Evolutionary conservation across 805 yeast genomes (phyloP), one percentile per base, ranked within the genome.

Genomic region (Saturnispora hagleri): DNA sequence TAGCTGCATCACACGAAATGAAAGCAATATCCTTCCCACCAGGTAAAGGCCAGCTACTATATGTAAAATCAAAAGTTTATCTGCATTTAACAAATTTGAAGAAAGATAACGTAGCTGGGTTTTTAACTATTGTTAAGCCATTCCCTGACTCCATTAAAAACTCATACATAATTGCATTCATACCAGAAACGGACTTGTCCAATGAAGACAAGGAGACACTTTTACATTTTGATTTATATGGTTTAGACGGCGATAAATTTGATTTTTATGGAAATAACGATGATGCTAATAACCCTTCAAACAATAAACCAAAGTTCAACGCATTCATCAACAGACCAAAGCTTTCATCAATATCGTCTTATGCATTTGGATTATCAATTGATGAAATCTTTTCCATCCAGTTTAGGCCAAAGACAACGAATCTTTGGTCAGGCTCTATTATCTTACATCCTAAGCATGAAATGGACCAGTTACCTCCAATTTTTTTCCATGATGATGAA

Each of bases 401-500:
- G 65, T 77, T 84, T 12, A 75, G 97, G 50, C 83, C 83, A 2
- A 97, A 97, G 5, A 81, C 89, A 2, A 70, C 80, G 15, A 95
- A 90, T 2, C 82, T 89, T 81, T 91, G 97, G 97, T 80, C 78
- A 68, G 99, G 99, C 0, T 86, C 96, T 0, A 70, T 91, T 15
- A 71, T 89, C 2, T 66, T 93, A 28, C 84, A 88, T 65, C 79
- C 91, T 1, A 77, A 78, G 57, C 79, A 70, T 42, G 80, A 80
- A 8, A 36, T 60, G 38, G 84, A 80, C 51, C 79, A 81, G 43
- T 68, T 89, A 17, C 98, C 98, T 0, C 84, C 89, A 4, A 61
- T 93, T 41, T 93, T 90, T 66, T 90, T 93, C 71, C 99, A 93
- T 67, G 99, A 93, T 62, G 85, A 86, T 51, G 90, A 86, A 59